These are phyloP conservation scores for Fraxinus baroniana DNA, from an alignment of 305 asterid genomes.

Conservation along the genomic window DNA sequence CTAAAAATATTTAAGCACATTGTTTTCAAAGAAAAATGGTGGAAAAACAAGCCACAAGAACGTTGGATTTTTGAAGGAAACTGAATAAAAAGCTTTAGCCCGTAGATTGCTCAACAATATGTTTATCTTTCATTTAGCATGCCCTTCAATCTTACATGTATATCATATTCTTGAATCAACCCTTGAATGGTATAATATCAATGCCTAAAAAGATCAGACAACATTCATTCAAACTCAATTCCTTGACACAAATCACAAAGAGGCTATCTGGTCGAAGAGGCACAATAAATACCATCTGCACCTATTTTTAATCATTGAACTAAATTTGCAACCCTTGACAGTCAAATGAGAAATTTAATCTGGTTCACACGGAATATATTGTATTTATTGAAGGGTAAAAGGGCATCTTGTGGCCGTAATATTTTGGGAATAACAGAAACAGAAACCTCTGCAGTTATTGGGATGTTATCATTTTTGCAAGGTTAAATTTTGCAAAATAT, in stretches of 20 bases:
- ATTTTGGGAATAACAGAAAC: not conserved
- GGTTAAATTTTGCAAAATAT: not conserved
- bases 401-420: not conserved
- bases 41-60: constrained; percentile 18
- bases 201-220: not conserved
- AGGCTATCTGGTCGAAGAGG: not conserved
- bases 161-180: not conserved
- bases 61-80: not conserved
- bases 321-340: not conserved
- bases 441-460: not conserved
- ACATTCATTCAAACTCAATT: not conserved
- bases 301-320: not conserved
- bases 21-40: constrained; percentile 5
- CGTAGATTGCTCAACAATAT: not conserved
- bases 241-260: not conserved
- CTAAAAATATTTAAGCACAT: not conserved
- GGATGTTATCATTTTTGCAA: not conserved
- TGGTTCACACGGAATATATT: not conserved
- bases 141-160: not conserved
- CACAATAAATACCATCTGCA: not conserved
- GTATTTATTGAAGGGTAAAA: not conserved
- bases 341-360: not conserved
- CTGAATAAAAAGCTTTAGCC: not conserved
- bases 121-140: not conserved
- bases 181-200: not conserved